Conservation (phyloP, 2,329 filamentous ascomycete genomes). For the Sporothrix pseudoabietina region DNA sequence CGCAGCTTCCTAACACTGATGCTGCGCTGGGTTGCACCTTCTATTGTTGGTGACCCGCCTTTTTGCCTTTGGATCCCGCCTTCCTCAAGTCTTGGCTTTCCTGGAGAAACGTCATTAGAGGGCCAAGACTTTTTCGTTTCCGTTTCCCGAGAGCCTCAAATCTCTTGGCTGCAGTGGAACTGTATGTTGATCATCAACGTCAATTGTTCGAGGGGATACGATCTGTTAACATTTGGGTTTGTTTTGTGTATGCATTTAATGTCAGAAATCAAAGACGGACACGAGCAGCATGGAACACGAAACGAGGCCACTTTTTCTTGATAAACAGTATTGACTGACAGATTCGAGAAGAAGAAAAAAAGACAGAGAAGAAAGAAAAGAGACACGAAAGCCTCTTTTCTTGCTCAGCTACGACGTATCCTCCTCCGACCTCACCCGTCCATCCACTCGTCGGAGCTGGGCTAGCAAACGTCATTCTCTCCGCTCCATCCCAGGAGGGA, state of each 20-base stretch:
- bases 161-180: constrained; percentile 25
- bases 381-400: background rate
- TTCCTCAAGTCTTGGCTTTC: constrained; percentile 20
- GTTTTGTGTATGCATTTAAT: background rate
- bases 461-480: constrained; percentile 16
- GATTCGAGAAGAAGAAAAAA: background rate
- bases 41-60: constrained; percentile 17
- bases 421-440: background rate
- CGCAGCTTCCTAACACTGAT: background rate
- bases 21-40: background rate
- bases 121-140: constrained; percentile 23
- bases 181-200: background rate
- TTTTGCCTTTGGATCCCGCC: constrained; percentile 21
- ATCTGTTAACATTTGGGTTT: background rate
- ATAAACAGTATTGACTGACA: background rate
- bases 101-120: constrained; percentile 10
- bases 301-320: background rate
- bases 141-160: constrained; percentile 12
- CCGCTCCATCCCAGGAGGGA: background rate
- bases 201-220: background rate
- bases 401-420: background rate
- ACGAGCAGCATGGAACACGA: background rate
- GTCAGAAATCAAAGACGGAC: background rate
- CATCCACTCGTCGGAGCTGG: background rate
- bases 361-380: background rate